These are phyloP conservation scores for Ceratocystis destructans DNA, from an alignment of 2,329 filamentous ascomycete genomes.

Conservation along the genomic window DNA sequence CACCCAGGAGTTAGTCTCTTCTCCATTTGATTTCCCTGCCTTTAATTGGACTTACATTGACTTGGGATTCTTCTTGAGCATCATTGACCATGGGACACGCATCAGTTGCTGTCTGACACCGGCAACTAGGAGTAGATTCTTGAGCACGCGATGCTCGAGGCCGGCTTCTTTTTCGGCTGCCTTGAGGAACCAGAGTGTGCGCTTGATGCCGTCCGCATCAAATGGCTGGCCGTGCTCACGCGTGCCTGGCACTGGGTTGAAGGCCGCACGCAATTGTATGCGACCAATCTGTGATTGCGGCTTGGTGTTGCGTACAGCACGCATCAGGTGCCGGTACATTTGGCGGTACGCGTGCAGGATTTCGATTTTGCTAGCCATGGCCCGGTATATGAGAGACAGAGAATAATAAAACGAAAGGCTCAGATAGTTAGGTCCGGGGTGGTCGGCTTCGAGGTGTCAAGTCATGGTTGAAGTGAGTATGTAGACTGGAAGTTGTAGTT, in stretches of 20 bases:
- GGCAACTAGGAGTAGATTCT: conserved; percentile 47
- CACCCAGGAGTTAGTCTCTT: conserved; percentile 11
- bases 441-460: no score
- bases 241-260: conserved; percentile 29
- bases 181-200: conserved; percentile 57
- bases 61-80: conserved; percentile 20
- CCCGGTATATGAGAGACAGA: neutral
- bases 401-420: neutral
- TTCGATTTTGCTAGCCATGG: conserved; percentile 25
- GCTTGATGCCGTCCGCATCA: conserved; percentile 40
- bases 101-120: conserved; percentile 28
- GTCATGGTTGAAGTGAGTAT: no score
- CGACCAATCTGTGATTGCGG: conserved; percentile 52
- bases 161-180: conserved; percentile 50
- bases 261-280: conserved; percentile 45
- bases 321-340: conserved; percentile 52
- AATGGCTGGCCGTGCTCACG: conserved; percentile 27
- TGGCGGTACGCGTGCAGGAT: conserved; percentile 54
- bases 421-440: neutral
- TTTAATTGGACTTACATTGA: neutral
- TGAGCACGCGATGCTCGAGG: conserved; percentile 58
- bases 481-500: no score
- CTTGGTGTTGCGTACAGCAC: conserved; percentile 56
- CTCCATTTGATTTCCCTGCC: conserved; percentile 9
- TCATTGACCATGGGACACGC: conserved; percentile 18